phyloP scores from a whole-genome alignment of 78 protist genomes.

The Dictyostelium discoideum region dicty_2.7 NC_007090.3:3402501-3403000 shows the following conservation, averaged over 20 bases:
- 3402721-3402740: not conserved
- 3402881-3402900: too few species aligned
- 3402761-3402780: not conserved
- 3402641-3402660: conserved; percentile 42
- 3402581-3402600: conserved; percentile 1
- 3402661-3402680: conserved; percentile 7
- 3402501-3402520: not conserved
- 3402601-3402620: conserved; percentile 7
- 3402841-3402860: not conserved
- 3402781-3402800: not conserved
- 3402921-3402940: too few species aligned
- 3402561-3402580: not conserved
- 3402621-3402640: conserved; percentile 5
- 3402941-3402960: too few species aligned
- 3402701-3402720: not conserved
- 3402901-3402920: too few species aligned
- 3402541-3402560: too few species aligned
- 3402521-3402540: not conserved
- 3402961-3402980: too few species aligned
- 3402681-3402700: not conserved
- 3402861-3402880: too few species aligned
- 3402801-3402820: not conserved
- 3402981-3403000: not conserved
- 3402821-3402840: not conserved
- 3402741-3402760: not conserved